Base-by-base conservation (phyloP, 805 yeast species). In the Barnettozyma sucrosica region DNA sequence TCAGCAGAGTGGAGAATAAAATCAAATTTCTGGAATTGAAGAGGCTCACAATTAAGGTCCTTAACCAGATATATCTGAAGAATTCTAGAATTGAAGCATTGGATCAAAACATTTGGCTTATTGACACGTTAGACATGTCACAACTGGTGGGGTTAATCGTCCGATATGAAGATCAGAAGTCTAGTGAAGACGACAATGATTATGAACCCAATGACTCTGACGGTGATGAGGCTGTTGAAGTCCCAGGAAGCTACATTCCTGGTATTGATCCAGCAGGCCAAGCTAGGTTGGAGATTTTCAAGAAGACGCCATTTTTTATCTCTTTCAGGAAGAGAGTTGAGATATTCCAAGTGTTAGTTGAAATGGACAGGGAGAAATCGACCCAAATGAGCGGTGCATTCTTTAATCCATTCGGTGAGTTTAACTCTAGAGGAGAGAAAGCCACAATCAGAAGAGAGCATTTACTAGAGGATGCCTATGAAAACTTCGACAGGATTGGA, bases 241-340 rank as follows among this genome's bases (percentile, higher is more conserved):
- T 10, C 26, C 26, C 26, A 21, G 20, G 10, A n/a, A 26, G 2
- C 16, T 33, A 33, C 20, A 21, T 37, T 10, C 46, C 40, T 11
- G 49, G 46, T 2, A 30, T 46, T 23, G 46, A 51, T 3, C 45
- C 50, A 0, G 58, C 56, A 5, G 19, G 39, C 2, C 58, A 55
- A 19, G 56, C 59, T 1, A 76, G 70, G 50, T 53, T 77, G 20
- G 79, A 76, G 40, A 67, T 90, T 0, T 70, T 87, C 41, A 69
- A 76, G 1, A 74, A 78, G 44, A 68, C 83, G 3, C 97, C 98
- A 3, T 92, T 86, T 60, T 83, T 89, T 67, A 71, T 92, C 7
- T 80, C 87, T 0, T 92, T 92, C 63, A 74, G 75, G 21, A 75
- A 77, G 30, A 71, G 99, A 42, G 97, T 88, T 0, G 75, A 74